Evolutionary conservation across 2,329 filamentous ascomycete genomes (phyloP), one percentile per base, ranked within the genome.

Genomic region (Fonsecaea pedrosoi): DNA sequence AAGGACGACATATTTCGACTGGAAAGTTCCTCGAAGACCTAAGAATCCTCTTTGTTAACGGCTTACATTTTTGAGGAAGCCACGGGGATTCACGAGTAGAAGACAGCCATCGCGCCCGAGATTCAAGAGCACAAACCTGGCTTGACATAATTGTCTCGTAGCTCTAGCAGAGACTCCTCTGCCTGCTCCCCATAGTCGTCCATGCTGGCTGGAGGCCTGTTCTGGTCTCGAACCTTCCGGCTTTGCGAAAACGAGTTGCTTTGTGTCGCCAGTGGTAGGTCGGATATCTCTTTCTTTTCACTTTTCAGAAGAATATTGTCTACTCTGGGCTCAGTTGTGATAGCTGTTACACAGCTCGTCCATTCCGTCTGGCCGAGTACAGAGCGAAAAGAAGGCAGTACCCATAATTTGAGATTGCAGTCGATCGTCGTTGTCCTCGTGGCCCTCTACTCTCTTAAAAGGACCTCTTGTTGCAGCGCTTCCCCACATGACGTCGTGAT

Each of bases 1-100:
- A 48, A 83, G 76, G 32, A 82, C 77, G 53, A 85, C 83, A 73
- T 84, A 85, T 15, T 77, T 77, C 64, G 81, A 84, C 12, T 76
- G 74, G 57, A 83, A 79, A n/a, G 85, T 74, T 5, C 84, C 83
- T 4, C 72, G 73, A 61, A 85, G 78, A 2, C 82, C 83, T 65
- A n/a, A 30, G 15, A 35, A 8, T 37, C n/a, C 12, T 21, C 12
- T 25, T 21, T 45, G 45, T 54, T 9, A 50, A 21, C 18, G 10
- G 45, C 18, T 50, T 13, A 10, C 45, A 50, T 18, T 15, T 45
- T 18, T 18, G 1, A 6, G 12, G n/a, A 15, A 2, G 4, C 40
- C 5, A 8, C 40, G 6, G 30, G 6, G 30, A 6, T 32, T 25
- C 25, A 32, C 30, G 30, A 32, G 40, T 15, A 42, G 15, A 15